Conservation (phyloP, 805 yeast genomes). For the Kuraishia ogatae region DNA sequence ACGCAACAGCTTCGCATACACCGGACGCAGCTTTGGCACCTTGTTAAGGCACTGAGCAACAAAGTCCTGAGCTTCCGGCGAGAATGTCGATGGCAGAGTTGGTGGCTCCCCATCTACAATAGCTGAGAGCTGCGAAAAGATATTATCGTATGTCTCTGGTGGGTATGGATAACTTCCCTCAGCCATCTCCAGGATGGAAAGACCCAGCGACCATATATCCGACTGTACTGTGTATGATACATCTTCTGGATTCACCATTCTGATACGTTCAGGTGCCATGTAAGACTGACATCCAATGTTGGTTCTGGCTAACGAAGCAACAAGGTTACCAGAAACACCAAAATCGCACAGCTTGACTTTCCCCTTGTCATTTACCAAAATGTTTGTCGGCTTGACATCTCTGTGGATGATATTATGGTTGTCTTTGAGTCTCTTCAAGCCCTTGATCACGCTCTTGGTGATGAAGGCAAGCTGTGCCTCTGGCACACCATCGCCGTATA, state of each 20-base stretch:
- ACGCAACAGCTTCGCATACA: slow-evolving; percentile 61
- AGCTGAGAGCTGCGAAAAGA: slow-evolving; percentile 88
- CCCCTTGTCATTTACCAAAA: slow-evolving; percentile 70
- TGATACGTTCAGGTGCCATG: slow-evolving; percentile 97
- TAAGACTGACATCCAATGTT: slow-evolving; percentile 97
- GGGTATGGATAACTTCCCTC: slow-evolving; percentile 95
- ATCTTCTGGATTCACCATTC: slow-evolving; percentile 64
- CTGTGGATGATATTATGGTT: slow-evolving; percentile 89
- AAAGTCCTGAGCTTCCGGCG: slow-evolving; percentile 74
- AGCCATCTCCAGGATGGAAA: slow-evolving; percentile 80
- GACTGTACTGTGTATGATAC: slow-evolving; percentile 85
- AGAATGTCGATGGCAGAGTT: slow-evolving; percentile 55
- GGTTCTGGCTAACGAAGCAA: slow-evolving; percentile 90
- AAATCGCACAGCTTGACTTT: slow-evolving; percentile 89
- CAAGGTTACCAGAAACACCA: slow-evolving; percentile 92
- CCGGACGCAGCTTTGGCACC: slow-evolving; percentile 73
- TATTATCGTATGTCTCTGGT: slow-evolving; percentile 82
- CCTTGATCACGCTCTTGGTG: slow-evolving; percentile 70
- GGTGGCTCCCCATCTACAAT: slow-evolving; percentile 97
- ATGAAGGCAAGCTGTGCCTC: slow-evolving; percentile 77
- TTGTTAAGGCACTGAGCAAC: slow-evolving; percentile 73
- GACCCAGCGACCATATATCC: slow-evolving; percentile 92
- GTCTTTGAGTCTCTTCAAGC: slow-evolving; percentile 80
- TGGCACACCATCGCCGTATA: slow-evolving; percentile 66
- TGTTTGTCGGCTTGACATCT: slow-evolving; percentile 95